phyloP scores from a whole-genome alignment of 345 rosid genomes.

The Erodium maritimum region DNA sequence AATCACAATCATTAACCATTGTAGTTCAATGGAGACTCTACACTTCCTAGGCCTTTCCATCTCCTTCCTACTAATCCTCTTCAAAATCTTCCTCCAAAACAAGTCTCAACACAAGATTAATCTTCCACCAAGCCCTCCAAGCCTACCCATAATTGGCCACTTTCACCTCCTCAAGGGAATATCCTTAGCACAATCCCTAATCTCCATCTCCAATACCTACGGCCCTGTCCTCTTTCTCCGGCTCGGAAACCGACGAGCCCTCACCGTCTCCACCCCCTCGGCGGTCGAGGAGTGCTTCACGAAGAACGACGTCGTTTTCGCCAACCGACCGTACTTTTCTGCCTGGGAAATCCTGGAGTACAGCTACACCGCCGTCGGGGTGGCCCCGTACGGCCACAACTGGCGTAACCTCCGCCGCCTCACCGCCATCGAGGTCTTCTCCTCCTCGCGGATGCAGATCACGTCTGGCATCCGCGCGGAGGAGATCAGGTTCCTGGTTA shows the following conservation, averaged over 20 bases:
- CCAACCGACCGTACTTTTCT: slow-evolving; percentile 15
- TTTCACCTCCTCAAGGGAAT: slow-evolving; percentile 14
- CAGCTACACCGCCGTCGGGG: slow-evolving; percentile 1
- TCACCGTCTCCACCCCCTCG: slow-evolving; percentile 17
- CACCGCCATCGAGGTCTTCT: slow-evolving; percentile 18
- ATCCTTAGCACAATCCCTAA: slow-evolving; percentile 15
- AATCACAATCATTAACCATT: too few relatives aligned
- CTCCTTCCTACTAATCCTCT: too few relatives aligned
- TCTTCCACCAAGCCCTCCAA: slow-evolving; percentile 15
- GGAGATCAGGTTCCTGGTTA: slow-evolving; percentile 11
- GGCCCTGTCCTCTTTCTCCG: slow-evolving; percentile 14
- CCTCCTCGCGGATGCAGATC: slow-evolving; percentile 7
- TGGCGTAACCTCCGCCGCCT: slow-evolving; percentile 25
- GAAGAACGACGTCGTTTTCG: slow-evolving; percentile 17
- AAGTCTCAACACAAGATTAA: not conserved
- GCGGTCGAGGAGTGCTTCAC: slow-evolving; percentile 23
- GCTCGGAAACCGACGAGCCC: slow-evolving; percentile 13
- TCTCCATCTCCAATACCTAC: slow-evolving; percentile 3
- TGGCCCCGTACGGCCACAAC: slow-evolving; percentile 11
- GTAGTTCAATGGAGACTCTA: too few relatives aligned
- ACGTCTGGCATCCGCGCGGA: slow-evolving; percentile 7
- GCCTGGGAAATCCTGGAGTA: slow-evolving; percentile 5
- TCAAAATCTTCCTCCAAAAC: too few relatives aligned
- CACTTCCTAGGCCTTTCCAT: too few relatives aligned
- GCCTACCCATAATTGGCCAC: slow-evolving; percentile 18